Percentiles rank a stretch among this genome's conserved stretches.
Conservation (phyloP, 257 asterid species). For the Misopates orontium region DNA sequence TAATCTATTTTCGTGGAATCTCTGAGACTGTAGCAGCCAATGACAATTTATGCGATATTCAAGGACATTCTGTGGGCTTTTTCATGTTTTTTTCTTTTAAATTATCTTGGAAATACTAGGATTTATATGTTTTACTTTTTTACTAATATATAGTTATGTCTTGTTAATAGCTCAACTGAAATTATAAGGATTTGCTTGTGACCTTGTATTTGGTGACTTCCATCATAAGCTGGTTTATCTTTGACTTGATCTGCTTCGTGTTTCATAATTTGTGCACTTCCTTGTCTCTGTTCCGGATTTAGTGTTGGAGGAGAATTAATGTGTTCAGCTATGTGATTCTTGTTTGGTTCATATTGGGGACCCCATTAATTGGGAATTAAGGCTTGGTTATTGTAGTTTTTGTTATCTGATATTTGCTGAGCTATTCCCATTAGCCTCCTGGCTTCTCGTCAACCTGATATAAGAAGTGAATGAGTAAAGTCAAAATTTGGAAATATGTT, state of each 20-base stretch:
- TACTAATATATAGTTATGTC: not conserved
- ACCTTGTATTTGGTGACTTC: constrained; percentile 19
- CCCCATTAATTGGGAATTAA: too few relatives aligned
- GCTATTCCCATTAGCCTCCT: not conserved
- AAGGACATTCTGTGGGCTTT: constrained; percentile 17
- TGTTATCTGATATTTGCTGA: not conserved
- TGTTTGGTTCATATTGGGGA: too few relatives aligned
- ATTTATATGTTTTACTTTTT: constrained; percentile 17
- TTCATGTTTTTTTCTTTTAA: not conserved
- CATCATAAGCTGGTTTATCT: constrained; percentile 12
- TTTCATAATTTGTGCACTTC: not conserved
- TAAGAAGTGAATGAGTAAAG: not conserved
- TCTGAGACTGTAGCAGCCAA: too few relatives aligned
- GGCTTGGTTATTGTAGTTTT: not conserved
- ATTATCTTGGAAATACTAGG: not conserved
- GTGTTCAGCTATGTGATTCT: too few relatives aligned
- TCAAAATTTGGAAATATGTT: too few relatives aligned
- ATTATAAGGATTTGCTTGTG: not conserved
- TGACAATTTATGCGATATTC: not conserved
- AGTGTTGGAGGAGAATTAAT: too few relatives aligned
- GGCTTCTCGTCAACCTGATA: not conserved
- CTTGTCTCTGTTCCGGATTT: not conserved
- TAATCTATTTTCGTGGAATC: not conserved
- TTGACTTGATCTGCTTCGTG: constrained; percentile 2
- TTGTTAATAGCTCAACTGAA: constrained; percentile 5